Percentiles rank a stretch among this genome's conserved stretches.
These are phyloP conservation scores for Globisporangium camurandrum DNA, from an alignment of 352 stramenopile species.

Conservation along the genomic window DNA sequence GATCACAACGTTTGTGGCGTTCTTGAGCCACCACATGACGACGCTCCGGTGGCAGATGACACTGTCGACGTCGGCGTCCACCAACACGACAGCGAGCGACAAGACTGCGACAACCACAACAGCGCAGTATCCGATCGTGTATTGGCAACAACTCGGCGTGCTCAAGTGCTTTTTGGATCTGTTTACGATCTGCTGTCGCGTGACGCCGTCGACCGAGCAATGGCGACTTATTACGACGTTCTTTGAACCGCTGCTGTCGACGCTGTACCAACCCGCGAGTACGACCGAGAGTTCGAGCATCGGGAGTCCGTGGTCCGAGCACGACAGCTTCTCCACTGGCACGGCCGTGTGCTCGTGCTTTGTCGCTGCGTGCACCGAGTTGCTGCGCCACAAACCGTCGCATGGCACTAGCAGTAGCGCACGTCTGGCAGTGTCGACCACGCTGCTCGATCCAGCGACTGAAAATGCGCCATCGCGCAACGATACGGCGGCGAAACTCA, in stretches of 20 bases:
- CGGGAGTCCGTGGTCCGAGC: slow-evolving; percentile 57
- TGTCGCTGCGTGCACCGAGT: slow-evolving; percentile 66
- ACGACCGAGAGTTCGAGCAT: slow-evolving; percentile 64
- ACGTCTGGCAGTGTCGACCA: neutral
- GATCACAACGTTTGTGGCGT: slow-evolving; percentile 39
- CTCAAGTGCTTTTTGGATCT: slow-evolving; percentile 77
- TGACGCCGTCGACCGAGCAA: slow-evolving; percentile 45
- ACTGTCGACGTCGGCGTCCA: slow-evolving; percentile 11
- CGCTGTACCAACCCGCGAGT: slow-evolving; percentile 67
- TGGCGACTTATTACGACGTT: slow-evolving; percentile 64
- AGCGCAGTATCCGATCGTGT: slow-evolving; percentile 38
- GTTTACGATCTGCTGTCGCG: slow-evolving; percentile 61
- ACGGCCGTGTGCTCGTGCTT: slow-evolving; percentile 77
- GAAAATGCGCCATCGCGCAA: too few species aligned
- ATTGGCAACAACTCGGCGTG: slow-evolving; percentile 65
- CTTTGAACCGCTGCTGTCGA: slow-evolving; percentile 76
- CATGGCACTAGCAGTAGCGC: too few species aligned
- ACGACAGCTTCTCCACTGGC: slow-evolving; percentile 65
- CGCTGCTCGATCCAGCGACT: neutral
- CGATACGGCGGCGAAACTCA: slow-evolving; percentile 59
- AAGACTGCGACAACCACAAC: slow-evolving; percentile 1
- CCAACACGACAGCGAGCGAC: slow-evolving; percentile 3
- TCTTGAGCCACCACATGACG: slow-evolving; percentile 54
- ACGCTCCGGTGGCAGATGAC: slow-evolving; percentile 48
- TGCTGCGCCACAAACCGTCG: slow-evolving; percentile 31